Evolutionary conservation across 164 flowering plant genomes (phyloP), one percentile per base, ranked within the genome.

Genomic region (Liriodendron chinense): DNA sequence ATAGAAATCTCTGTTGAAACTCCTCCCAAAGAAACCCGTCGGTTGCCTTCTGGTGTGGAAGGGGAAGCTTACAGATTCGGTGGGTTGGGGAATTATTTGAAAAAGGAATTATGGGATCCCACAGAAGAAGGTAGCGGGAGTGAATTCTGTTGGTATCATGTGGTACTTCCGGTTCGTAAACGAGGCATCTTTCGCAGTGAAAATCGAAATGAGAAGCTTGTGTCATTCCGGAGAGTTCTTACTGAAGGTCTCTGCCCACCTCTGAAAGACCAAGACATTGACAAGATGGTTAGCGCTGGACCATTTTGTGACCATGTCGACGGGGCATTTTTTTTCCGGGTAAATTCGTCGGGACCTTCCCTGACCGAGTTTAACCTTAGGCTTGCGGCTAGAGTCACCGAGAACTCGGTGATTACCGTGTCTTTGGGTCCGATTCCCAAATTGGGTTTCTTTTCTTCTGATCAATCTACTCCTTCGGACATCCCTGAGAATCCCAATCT

Each of bases 91-190:
- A 88, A 86, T 16, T 96, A 83, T 72, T 88, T 78, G 72, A 81
- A 83, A 61, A 93, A 91, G 78, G 98, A 94, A 78, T n/a, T n/a
- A 28, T 94, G 99, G 99, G 93, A 96, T 84, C 90, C 94, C 8
- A 72, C 80, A 18, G 93, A 28, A 2, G 34, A 94, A 77, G 94
- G 97, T 49, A 80, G 74, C 22, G 97, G 90, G 20, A 80, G 78
- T 1, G 98, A 96, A 73, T 96, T 96, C 75, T 91, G 94, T 85
- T 96, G 99, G 99, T 96, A 94, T 72, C 98, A 96, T 83, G 97
- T 96, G 0, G 98, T 93, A 76, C 87, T 96, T 72, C 98, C 99
- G n/a, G n/a, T n/a, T n/a, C n/a, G n/a, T n/a, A n/a, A n/a, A n/a
- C n/a, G n/a, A n/a, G n/a, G n/a, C n/a, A n/a, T n/a, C n/a, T n/a